Base-by-base conservation (phyloP, 805 yeast genomes). In the Candida silvicultrix region DNA sequence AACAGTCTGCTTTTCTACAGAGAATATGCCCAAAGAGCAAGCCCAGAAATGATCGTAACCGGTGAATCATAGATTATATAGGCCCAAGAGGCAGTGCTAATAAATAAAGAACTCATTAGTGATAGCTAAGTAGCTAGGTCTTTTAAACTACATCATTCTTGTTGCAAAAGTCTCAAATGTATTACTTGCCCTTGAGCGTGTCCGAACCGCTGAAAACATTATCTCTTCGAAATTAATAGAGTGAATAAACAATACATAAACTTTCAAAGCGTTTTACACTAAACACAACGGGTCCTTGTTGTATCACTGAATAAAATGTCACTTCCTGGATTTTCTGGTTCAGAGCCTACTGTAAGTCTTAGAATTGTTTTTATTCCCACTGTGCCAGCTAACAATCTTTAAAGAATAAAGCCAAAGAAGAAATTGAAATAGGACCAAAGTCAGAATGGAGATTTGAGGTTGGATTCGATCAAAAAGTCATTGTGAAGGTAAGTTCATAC, bases 21-120 rank as follows among this genome's bases (percentile, higher is more conserved):
- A 8, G 96, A 89, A 58, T 88, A 92, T 86, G 92, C 88, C 5
- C 81, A 76, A 61, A 73, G 90, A 49, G 89, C 89, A 0, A 83
- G 82, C 5, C 49, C 65, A 9, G 75, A 75, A 31, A 66, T 68
- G 45, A 78, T 85, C 32, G 76, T 68, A 22, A 80, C 76, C 50
- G 73, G 60, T 15, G 14, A 15, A 6, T 31, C 40, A 3, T 41
- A 31, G 35, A 9, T 4, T 34, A 16, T 12, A 34, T 9, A 18
- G 21, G 20, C 5, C 18, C 11, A 32, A 32, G 18, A 15, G n/a
- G n/a, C n/a, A n/a, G n/a, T n/a, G n/a, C n/a, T n/a, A n/a, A n/a
- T n/a, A n/a, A n/a, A n/a, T n/a, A n/a, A n/a, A n/a, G n/a, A n/a
- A n/a, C n/a, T n/a, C n/a, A n/a, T n/a, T 23, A 23, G 25, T 23